These are phyloP conservation scores for Ramaria rubella DNA, from an alignment of 768 basidiomycete genomes.

Conservation along the genomic window DNA sequence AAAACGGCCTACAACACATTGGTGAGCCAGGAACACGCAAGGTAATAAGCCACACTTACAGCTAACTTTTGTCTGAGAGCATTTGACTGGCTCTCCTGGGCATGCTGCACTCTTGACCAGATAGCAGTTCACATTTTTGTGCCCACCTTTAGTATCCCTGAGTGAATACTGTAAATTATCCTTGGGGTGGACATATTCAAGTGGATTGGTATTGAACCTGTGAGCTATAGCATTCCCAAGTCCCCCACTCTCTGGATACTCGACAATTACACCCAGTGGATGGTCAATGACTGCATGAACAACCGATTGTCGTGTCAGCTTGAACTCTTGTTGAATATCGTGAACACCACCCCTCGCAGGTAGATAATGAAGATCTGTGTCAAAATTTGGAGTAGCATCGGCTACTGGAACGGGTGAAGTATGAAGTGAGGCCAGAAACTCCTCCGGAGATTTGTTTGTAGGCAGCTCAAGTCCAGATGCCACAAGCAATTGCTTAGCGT, in stretches of 20 bases:
- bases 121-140: neutral
- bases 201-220: neutral
- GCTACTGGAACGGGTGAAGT: too few relatives aligned
- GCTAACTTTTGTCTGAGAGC: neutral
- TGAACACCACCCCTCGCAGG: too few relatives aligned
- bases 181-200: neutral
- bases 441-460: too few relatives aligned
- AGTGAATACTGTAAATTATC: constrained; percentile 3
- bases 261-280: neutral
- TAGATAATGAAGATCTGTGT: too few relatives aligned
- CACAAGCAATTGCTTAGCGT: too few relatives aligned
- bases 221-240: neutral
- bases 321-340: too few relatives aligned
- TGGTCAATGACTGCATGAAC: too few relatives aligned
- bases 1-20: neutral
- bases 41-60: neutral
- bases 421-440: too few relatives aligned
- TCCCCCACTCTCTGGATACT: neutral
- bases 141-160: neutral
- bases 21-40: too few relatives aligned
- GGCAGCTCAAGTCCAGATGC: too few relatives aligned
- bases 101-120: neutral
- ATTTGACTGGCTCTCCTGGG: neutral
- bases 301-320: too few relatives aligned
- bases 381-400: too few relatives aligned